A percentile compares a stretch with the other conserved stretches of the same genome.
phyloP scores from a whole-genome alignment of 352 stramenopile species.

The Phytophthora vignae region DNA sequence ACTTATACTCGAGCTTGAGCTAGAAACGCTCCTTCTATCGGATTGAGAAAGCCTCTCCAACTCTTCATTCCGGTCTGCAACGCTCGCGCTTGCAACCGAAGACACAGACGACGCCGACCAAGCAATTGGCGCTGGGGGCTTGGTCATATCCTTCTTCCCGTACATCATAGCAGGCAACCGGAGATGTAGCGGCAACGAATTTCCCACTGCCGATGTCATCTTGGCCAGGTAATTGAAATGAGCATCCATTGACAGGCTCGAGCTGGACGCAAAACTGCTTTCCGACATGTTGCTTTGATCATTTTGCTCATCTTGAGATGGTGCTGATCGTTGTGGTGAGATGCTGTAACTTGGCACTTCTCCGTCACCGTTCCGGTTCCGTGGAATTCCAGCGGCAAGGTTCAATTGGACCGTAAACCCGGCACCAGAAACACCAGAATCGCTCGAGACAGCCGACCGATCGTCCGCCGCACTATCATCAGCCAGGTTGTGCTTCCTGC shows the following conservation, averaged over 20 bases:
- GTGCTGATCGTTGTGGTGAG: not conserved
- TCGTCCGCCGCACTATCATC: not conserved
- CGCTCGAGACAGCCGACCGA: constrained; percentile 37
- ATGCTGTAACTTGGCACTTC: not conserved
- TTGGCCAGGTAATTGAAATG: constrained; percentile 60
- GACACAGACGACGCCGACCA: constrained; percentile 40
- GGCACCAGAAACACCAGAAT: constrained; percentile 54
- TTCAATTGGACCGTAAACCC: constrained; percentile 56
- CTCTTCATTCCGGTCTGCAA: constrained; percentile 9
- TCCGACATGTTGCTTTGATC: constrained; percentile 24
- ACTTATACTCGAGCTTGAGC: constrained; percentile 22
- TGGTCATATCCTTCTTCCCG: constrained; percentile 46
- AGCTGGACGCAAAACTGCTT: constrained; percentile 53
- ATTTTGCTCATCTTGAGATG: constrained; percentile 19
- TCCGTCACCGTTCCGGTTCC: constrained; percentile 18
- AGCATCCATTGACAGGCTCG: constrained; percentile 51
- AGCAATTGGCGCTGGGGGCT: constrained; percentile 43
- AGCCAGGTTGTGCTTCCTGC: not conserved
- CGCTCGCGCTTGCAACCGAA: constrained; percentile 23
- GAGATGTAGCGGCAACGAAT: constrained; percentile 56
- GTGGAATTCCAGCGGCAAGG: constrained; percentile 40
- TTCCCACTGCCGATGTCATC: constrained; percentile 51
- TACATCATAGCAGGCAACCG: constrained; percentile 47
- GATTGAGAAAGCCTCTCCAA: not conserved
- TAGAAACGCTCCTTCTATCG: constrained; percentile 7